Base-by-base conservation (phyloP, 768 basidiomycete genomes). In the Amanita jacksonii region DNA sequence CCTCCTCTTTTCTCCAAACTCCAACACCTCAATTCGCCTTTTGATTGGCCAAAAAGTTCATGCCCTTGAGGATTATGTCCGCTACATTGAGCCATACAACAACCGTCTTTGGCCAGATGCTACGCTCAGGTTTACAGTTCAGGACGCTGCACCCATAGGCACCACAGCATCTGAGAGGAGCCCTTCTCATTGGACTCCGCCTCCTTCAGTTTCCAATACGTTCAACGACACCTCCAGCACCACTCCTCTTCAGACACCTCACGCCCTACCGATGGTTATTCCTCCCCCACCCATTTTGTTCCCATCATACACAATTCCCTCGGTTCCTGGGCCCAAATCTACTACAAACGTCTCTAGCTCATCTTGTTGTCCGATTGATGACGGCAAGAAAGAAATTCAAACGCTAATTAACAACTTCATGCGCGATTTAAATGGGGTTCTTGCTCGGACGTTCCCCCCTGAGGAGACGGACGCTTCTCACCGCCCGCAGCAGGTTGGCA, bases 1-100 rank as follows among this genome's bases (percentile, higher is more conserved):
- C 47, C 70, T 89, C 38, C 61, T 85, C 15, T 85, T 88, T 60
- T 79, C 78, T 33, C 79, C 79, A 4, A 69, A 79, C 48, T 66
- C 72, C n/a, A 63, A 64, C 12, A 63, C 67, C 46, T 58, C 73
- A 5, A 63, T 69, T 34, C 76, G 78, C 28, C 74, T 86, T 36
- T 62, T 86, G 24, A 68, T 88, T 46, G 74, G 69, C 40, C 72
- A 62, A 44, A 77, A 82, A 55, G 76, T 79, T 10, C 76, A 70
- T 55, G 67, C 64, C 38, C 66, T 67, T 1, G 69, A 73, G 16
- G 79, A 86, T 46, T 89, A 84, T 52, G 56, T 66, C 39, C 62
- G 55, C 23, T 68, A 65, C 51, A 68, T 77, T 22, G 59, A 65
- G 22, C 72, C 71, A 41, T 74, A 76, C 58, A 66, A 60, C 25